These are phyloP conservation scores for Podaxis rugospora DNA, from an alignment of 768 basidiomycete species.

Conservation along the genomic window DNA sequence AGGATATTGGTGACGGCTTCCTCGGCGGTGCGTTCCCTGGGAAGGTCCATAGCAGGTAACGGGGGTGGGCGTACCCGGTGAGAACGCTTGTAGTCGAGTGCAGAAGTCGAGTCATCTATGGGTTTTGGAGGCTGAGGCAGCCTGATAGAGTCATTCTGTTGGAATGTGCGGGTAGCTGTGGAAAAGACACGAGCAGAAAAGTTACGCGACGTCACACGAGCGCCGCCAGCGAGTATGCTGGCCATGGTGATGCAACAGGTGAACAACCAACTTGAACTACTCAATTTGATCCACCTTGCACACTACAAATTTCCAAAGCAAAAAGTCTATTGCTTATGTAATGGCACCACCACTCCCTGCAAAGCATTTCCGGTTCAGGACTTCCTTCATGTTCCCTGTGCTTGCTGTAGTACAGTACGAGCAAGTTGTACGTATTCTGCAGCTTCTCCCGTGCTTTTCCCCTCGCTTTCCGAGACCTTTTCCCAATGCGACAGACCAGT, in stretches of 20 bases:
- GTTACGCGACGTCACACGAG: slow-evolving; percentile 24
- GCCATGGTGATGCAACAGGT: slow-evolving; percentile 20
- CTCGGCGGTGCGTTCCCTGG: slow-evolving; percentile 79
- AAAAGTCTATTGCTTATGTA: slow-evolving; percentile 15
- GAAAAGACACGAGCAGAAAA: slow-evolving; percentile 33
- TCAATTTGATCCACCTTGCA: background rate
- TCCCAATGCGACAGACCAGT: slow-evolving; percentile 78
- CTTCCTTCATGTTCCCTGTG: slow-evolving; percentile 1
- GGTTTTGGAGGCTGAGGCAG: slow-evolving; percentile 71
- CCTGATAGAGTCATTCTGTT: slow-evolving; percentile 24
- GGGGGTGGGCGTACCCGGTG: slow-evolving; percentile 77
- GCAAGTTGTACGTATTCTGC: slow-evolving; percentile 66
- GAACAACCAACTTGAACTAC: slow-evolving; percentile 1
- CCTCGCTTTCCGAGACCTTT: slow-evolving; percentile 58
- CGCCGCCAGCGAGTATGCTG: slow-evolving; percentile 26
- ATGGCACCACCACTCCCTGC: background rate
- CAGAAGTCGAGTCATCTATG: slow-evolving; percentile 92
- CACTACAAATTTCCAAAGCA: slow-evolving; percentile 5
- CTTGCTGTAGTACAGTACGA: slow-evolving; percentile 50
- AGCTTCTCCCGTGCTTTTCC: slow-evolving; percentile 39
- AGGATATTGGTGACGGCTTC: slow-evolving; percentile 97
- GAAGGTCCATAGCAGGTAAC: slow-evolving; percentile 81
- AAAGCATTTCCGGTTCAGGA: background rate
- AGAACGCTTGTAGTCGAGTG: slow-evolving; percentile 83
- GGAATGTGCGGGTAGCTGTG: slow-evolving; percentile 26